A percentile compares a stretch with the other conserved stretches of the same genome.
phyloP scores from a whole-genome alignment of 768 basidiomycete species.

The Pisolithus marmoratus region DNA sequence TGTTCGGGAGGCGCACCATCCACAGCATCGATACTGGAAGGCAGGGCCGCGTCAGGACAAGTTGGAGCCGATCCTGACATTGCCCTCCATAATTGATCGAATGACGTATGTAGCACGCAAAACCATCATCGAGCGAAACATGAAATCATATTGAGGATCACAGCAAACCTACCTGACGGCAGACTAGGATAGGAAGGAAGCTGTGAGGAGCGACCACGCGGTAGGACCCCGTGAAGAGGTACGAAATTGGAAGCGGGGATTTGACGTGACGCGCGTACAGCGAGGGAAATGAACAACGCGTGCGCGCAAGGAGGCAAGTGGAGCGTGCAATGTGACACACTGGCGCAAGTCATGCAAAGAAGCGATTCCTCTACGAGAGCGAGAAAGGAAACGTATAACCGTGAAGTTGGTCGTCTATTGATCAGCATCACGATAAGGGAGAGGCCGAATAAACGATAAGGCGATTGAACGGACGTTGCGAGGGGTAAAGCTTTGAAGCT shows the following conservation, averaged over 20 bases:
- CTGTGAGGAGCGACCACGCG: not conserved
- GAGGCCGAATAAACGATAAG: not conserved
- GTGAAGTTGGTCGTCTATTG: not conserved
- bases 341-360: not conserved
- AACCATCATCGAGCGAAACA: not conserved
- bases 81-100: not conserved
- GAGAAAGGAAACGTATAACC: not conserved
- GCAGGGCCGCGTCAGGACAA: not conserved
- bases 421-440: not conserved
- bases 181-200: not conserved
- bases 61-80: not conserved
- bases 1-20: not conserved
- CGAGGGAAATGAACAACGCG: conserved; percentile 1
- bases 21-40: not conserved
- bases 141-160: not conserved
- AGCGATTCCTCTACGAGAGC: not conserved
- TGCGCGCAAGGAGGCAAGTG: not conserved
- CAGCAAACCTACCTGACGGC: not conserved
- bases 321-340: not conserved
- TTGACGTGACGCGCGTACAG: not conserved
- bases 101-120: not conserved
- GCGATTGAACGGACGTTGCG: not conserved
- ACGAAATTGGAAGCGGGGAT: not conserved
- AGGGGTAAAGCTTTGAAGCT: not conserved
- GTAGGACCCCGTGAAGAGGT: conserved; percentile 1